phyloP scores from a whole-genome alignment of 2,329 filamentous ascomycete species.

The Penicillium sp. region DNA sequence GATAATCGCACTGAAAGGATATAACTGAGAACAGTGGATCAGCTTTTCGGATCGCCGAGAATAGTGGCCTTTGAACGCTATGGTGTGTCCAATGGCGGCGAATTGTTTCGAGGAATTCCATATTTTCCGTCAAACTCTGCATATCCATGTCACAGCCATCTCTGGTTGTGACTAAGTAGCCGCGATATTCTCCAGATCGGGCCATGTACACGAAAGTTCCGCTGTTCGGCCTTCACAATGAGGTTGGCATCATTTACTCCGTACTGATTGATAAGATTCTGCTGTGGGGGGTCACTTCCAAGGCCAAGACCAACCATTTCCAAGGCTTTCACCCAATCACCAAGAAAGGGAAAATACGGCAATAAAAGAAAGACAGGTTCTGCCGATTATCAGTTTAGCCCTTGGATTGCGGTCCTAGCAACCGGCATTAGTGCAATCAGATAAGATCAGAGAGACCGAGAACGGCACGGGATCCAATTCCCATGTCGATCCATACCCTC shows the following conservation, averaged over 20 bases:
- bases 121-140: background rate
- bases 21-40: background rate
- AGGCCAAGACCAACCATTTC: slow-evolving; percentile 7
- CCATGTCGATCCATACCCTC: slow-evolving; percentile 18
- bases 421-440: slow-evolving; percentile 20
- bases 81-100: slow-evolving; percentile 4
- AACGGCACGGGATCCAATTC: slow-evolving; percentile 7
- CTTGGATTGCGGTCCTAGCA: slow-evolving; percentile 8
- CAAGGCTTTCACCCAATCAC: background rate
- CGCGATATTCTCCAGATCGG: background rate
- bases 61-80: background rate
- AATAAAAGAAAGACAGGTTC: background rate
- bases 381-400: background rate
- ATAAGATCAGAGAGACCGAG: slow-evolving; percentile 22
- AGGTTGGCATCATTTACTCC: slow-evolving; percentile 1
- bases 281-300: background rate
- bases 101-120: background rate
- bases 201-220: slow-evolving; percentile 7
- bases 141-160: background rate
- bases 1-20: background rate
- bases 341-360: background rate
- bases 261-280: slow-evolving; percentile 25
- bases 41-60: background rate
- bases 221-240: slow-evolving; percentile 15
- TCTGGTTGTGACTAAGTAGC: background rate